Percentiles rank a stretch among this genome's conserved stretches.
Evolutionary conservation across 2,329 filamentous ascomycete genomes (phyloP).

Genomic region (Diplodia intermedia): DNA sequence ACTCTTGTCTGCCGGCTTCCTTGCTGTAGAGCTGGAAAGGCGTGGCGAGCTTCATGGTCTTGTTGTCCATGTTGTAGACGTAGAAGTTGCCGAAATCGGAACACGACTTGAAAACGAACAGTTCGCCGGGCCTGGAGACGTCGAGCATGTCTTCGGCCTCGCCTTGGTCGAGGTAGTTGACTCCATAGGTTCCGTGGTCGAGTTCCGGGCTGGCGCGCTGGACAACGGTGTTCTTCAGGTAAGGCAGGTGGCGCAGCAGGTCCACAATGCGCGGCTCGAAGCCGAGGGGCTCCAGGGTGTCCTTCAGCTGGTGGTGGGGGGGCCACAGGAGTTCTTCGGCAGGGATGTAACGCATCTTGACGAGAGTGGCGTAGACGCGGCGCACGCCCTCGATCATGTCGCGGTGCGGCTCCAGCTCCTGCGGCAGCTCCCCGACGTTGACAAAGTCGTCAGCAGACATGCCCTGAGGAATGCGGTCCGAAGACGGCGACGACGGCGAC

Average conservation of each 20-base stretch:
- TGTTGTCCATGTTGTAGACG: constrained; percentile 18
- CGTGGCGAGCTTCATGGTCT: constrained; percentile 27
- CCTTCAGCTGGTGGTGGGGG: constrained; percentile 29
- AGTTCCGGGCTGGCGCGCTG: constrained; percentile 83
- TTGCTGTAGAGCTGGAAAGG: constrained; percentile 29
- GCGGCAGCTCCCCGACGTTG: constrained; percentile 1
- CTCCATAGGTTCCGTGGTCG: constrained; percentile 72
- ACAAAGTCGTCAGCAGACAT: constrained; percentile 25
- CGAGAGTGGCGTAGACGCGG: constrained; percentile 34
- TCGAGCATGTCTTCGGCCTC: constrained; percentile 32
- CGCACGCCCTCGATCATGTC: constrained; percentile 31
- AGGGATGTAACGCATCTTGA: constrained; percentile 34
- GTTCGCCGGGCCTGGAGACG: constrained; percentile 11
- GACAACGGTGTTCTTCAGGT: constrained; percentile 75
- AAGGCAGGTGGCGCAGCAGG: constrained; percentile 27
- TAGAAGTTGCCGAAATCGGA: constrained; percentile 31
- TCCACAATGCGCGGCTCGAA: constrained; percentile 23
- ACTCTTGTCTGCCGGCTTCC: constrained; percentile 16
- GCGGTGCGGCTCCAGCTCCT: constrained; percentile 25
- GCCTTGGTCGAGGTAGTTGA: constrained; percentile 31
- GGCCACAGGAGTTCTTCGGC: constrained; percentile 30
- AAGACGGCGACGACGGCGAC: constrained; percentile 1
- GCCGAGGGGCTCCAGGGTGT: constrained; percentile 21
- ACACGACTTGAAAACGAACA: constrained; percentile 30
- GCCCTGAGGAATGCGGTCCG: constrained; percentile 3